These are phyloP conservation scores for Corymbia maculata DNA, from an alignment of 345 rosid species.

Conservation along the genomic window DNA sequence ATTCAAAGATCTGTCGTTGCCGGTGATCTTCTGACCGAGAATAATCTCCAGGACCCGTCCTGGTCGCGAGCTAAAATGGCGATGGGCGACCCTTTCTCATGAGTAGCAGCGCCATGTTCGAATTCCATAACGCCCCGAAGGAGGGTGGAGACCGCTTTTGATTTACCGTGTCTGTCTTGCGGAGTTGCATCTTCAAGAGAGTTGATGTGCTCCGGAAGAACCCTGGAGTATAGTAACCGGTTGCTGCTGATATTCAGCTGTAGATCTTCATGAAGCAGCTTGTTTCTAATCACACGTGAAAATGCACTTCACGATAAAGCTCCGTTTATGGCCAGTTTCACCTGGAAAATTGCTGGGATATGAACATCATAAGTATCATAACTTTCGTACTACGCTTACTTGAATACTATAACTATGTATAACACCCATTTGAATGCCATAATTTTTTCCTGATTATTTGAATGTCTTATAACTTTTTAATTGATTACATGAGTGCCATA, in stretches of 20 bases:
- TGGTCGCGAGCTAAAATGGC: not conserved
- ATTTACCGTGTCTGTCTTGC: not conserved
- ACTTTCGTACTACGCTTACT: fast-evolving
- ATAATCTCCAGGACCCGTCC: not conserved
- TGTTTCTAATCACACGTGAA: not conserved
- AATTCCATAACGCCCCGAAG: not conserved
- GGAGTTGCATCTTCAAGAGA: not conserved
- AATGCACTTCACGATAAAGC: not conserved
- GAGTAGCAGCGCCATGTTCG: not conserved
- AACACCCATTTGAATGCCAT: fast-evolving
- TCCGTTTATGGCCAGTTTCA: too few species aligned
- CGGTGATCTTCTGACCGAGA: not conserved
- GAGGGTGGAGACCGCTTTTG: not conserved
- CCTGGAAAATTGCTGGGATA: not conserved
- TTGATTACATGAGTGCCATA: fast-evolving
- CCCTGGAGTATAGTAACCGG: not conserved
- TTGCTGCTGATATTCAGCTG: not conserved
- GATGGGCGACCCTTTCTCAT: not conserved
- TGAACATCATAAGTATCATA: not conserved
- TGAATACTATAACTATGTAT: too few species aligned
- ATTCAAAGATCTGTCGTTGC: not conserved
- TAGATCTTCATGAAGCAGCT: not conserved
- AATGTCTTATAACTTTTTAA: fast-evolving
- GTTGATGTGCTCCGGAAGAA: not conserved
- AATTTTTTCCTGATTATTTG: fast-evolving